A percentile compares a stretch with the other conserved stretches of the same genome.
Evolutionary conservation across 1,284 basidiomycete species (phyloP).

Genomic region (Pyrrhoderma lamaoense): DNA sequence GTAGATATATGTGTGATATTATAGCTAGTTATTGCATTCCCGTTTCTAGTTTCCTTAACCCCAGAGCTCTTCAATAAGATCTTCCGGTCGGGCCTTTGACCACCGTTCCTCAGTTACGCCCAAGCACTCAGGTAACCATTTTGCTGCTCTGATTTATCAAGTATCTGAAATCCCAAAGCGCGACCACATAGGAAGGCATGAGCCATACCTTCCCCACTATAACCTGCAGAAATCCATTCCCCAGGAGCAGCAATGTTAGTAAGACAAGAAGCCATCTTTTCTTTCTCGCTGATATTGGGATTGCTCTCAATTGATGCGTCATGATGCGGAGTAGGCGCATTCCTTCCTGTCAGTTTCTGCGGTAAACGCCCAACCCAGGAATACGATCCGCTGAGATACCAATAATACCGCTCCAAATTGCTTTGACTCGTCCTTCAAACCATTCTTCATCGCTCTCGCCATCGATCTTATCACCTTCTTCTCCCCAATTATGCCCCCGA

Average conservation of each 20-base stretch:
- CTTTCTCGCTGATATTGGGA: not conserved
- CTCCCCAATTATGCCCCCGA: conserved; percentile 35
- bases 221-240: conserved; percentile 53
- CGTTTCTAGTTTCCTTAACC: conserved; percentile 2
- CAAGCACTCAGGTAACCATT: conserved; percentile 45
- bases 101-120: conserved; percentile 44
- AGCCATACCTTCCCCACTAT: conserved; percentile 61
- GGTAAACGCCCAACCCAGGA: conserved; percentile 53
- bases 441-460: conserved; percentile 19
- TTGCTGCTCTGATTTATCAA: conserved; percentile 31
- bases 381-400: conserved; percentile 43
- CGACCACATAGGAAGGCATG: conserved; percentile 55
- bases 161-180: conserved; percentile 51
- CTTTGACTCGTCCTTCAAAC: conserved; percentile 37
- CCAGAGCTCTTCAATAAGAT: conserved; percentile 22
- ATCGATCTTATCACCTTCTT: conserved; percentile 13
- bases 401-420: conserved; percentile 54
- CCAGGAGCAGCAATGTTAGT: conserved; percentile 24
- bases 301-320: not conserved
- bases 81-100: conserved; percentile 33
- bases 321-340: conserved; percentile 1
- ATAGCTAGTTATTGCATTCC: no score
- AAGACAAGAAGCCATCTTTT: not conserved
- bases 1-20: no score
- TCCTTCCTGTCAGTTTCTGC: conserved; percentile 29